Evolutionary conservation across 2,329 filamentous ascomycete species (phyloP).

Genomic region (Diaporthe batatas): DNA sequence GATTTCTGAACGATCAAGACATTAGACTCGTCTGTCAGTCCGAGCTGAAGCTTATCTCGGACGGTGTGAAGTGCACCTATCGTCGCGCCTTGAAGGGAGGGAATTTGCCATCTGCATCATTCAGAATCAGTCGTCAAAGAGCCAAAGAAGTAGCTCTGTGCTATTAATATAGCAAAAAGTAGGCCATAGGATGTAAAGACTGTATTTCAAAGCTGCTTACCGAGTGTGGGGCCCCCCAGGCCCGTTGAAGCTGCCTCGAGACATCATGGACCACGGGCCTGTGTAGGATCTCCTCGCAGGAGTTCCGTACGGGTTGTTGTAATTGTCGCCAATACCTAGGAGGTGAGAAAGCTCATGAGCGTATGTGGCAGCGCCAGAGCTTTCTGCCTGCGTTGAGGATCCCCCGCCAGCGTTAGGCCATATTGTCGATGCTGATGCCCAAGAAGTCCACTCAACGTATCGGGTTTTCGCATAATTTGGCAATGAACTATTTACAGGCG

Average conservation of each 20-base stretch:
- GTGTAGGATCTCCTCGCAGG: constrained; percentile 63
- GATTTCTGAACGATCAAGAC: constrained; percentile 60
- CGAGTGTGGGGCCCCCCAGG: constrained; percentile 66
- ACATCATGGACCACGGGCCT: constrained; percentile 67
- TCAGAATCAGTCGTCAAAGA: too few species aligned
- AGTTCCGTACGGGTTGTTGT: constrained; percentile 65
- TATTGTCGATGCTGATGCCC: constrained; percentile 63
- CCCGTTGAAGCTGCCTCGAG: constrained; percentile 65
- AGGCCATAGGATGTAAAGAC: too few species aligned
- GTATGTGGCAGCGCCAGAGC: constrained; percentile 65
- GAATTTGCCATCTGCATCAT: constrained; percentile 57
- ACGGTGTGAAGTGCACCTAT: constrained; percentile 66
- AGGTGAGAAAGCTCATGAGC: constrained; percentile 67
- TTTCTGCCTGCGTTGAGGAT: constrained; percentile 66
- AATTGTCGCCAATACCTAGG: constrained; percentile 66
- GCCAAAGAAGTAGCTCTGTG: too few species aligned
- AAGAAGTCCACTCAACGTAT: constrained; percentile 67
- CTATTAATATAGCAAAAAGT: too few species aligned
- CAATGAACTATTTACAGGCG: constrained; percentile 53
- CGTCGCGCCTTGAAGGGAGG: constrained; percentile 60
- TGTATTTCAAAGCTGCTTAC: constrained; percentile 44
- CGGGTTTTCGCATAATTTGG: constrained; percentile 63
- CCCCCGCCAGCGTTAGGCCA: constrained; percentile 68
- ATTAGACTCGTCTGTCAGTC: constrained; percentile 57
- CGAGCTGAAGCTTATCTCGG: constrained; percentile 66